These are phyloP conservation scores for Dictyostelium intermedium DNA, from an alignment of 78 protist species.

Conservation along the genomic window DNA sequence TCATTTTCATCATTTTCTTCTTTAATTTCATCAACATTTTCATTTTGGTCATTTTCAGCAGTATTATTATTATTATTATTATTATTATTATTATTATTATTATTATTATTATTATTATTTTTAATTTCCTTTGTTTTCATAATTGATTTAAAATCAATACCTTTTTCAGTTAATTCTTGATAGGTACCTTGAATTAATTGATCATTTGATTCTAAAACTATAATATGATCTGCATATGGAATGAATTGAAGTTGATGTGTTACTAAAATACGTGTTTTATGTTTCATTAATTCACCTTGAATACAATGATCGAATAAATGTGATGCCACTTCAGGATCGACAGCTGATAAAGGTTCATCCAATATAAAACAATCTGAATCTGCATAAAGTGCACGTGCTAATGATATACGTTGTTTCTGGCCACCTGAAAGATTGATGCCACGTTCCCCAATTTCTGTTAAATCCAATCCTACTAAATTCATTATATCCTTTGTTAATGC, in stretches of 20 bases:
- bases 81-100: too few relatives aligned
- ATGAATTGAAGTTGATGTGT: constrained; percentile 87
- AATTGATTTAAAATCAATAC: constrained; percentile 73
- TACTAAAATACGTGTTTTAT: constrained; percentile 84
- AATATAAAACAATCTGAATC: constrained; percentile 86
- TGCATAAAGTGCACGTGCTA: constrained; percentile 92
- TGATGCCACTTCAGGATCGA: constrained; percentile 91
- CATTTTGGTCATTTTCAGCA: too few relatives aligned
- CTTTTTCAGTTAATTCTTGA: constrained; percentile 47
- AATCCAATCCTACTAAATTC: constrained; percentile 83
- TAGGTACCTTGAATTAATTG: constrained; percentile 72
- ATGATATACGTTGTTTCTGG: constrained; percentile 94
- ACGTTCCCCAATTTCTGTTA: constrained; percentile 96
- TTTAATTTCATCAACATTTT: not conserved
- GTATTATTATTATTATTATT: too few relatives aligned
- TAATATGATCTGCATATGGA: constrained; percentile 84
- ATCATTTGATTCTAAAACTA: constrained; percentile 47
- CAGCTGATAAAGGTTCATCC: constrained; percentile 95
- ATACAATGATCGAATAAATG: constrained; percentile 79
- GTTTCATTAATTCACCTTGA: constrained; percentile 17
- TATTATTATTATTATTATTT: not conserved
- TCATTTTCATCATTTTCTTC: not conserved
- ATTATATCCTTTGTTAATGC: constrained; percentile 80
- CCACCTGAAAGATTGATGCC: constrained; percentile 98
- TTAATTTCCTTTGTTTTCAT: constrained; percentile 37